Evolutionary conservation across 1,139 yeast species (phyloP).

Genomic region (Sugiyamaella japonica): DNA sequence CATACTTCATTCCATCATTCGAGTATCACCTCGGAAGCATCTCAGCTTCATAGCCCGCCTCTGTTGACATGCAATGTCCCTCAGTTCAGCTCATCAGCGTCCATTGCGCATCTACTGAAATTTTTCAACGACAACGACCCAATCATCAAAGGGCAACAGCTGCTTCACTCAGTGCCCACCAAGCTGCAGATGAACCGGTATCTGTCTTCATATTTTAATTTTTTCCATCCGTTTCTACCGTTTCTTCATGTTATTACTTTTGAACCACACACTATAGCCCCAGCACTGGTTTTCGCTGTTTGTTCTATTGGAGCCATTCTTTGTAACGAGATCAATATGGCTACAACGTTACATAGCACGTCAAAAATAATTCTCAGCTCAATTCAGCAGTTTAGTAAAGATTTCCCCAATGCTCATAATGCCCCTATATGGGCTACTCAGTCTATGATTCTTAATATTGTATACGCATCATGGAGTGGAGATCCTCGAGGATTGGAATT

Average conservation of each 20-base stretch:
- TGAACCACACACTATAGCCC: slow-evolving; percentile 36
- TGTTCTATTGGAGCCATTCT: slow-evolving; percentile 41
- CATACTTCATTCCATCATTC: slow-evolving; percentile 12
- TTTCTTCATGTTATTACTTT: slow-evolving; percentile 40
- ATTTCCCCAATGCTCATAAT: slow-evolving; percentile 28
- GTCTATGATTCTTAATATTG: slow-evolving; percentile 34
- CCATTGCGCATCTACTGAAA: slow-evolving; percentile 27
- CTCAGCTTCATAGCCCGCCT: not conserved
- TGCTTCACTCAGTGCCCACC: slow-evolving; percentile 29
- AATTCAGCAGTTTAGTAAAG: slow-evolving; percentile 30
- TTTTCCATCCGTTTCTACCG: slow-evolving; percentile 41
- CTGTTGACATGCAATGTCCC: slow-evolving; percentile 24
- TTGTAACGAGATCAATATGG: slow-evolving; percentile 36
- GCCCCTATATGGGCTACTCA: slow-evolving; percentile 38
- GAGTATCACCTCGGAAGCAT: slow-evolving; percentile 1
- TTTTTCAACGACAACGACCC: slow-evolving; percentile 25
- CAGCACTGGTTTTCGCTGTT: slow-evolving; percentile 38
- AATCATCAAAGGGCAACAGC: slow-evolving; percentile 20
- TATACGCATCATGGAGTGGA: slow-evolving; percentile 39
- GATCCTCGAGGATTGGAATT: slow-evolving; percentile 38
- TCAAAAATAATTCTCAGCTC: slow-evolving; percentile 33
- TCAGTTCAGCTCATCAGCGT: slow-evolving; percentile 28
- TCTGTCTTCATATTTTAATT: slow-evolving; percentile 38
- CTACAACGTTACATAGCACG: slow-evolving; percentile 33
- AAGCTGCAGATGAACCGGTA: slow-evolving; percentile 37